Percentiles rank a stretch among this genome's conserved stretches.
Evolutionary conservation across 495 filamentous ascomycete genomes (phyloP).

Genomic region (Endocarpon pusillum): DNA sequence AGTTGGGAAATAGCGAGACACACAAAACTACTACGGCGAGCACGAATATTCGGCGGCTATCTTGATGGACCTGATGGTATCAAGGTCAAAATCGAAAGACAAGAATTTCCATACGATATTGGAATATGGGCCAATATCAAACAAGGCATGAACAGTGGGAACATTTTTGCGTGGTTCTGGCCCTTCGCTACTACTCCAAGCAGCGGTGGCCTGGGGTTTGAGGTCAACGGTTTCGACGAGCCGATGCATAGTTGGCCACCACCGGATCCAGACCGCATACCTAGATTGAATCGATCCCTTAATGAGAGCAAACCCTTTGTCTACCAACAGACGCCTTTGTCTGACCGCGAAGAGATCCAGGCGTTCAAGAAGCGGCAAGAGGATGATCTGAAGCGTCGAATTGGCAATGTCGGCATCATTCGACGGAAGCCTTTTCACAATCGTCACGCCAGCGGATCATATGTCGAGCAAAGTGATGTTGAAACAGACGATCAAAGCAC

Average conservation of each 20-base stretch:
- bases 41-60: constrained; percentile 37
- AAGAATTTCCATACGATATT: constrained; percentile 87
- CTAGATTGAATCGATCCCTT: constrained; percentile 16
- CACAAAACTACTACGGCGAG: constrained; percentile 48
- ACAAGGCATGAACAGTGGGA: constrained; percentile 46
- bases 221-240: constrained; percentile 76
- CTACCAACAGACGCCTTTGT: constrained; percentile 13
- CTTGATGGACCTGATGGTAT: constrained; percentile 44
- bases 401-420: constrained; percentile 14
- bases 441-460: constrained; percentile 18
- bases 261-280: constrained; percentile 69
- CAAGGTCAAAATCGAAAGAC: constrained; percentile 35
- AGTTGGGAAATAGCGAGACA: constrained; percentile 85
- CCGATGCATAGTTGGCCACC: constrained; percentile 61
- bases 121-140: constrained; percentile 67
- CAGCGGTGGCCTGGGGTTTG: constrained; percentile 45
- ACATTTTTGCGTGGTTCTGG: constrained; percentile 45
- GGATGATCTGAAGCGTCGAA: constrained; percentile 31
- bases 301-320: constrained; percentile 16
- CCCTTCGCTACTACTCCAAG: constrained; percentile 41
- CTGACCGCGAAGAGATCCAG: constrained; percentile 30
- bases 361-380: constrained; percentile 40
- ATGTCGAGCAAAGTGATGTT: constrained; percentile 19
- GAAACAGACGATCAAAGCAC: constrained; percentile 22
- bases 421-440: constrained; percentile 34